phyloP scores from a whole-genome alignment of 2,329 filamentous ascomycete genomes.

The Alternaria metachromatica region DNA sequence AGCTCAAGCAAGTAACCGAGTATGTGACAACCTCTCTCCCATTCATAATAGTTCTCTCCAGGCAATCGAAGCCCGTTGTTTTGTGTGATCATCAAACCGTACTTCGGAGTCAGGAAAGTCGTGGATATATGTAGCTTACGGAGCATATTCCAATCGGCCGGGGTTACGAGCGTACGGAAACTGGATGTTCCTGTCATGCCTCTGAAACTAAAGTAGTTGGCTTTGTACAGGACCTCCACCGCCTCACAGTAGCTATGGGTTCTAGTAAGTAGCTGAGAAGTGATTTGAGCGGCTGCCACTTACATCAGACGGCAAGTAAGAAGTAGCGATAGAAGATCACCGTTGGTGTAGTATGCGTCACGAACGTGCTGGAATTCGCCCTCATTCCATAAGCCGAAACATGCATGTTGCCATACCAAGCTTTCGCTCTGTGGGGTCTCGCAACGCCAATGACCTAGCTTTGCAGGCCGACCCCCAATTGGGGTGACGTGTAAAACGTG shows the following conservation, averaged over 20 bases:
- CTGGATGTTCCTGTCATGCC: slow-evolving; percentile 5
- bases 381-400: background rate
- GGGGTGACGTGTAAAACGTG: background rate
- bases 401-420: background rate
- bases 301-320: background rate
- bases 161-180: background rate
- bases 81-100: background rate
- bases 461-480: too few relatives aligned
- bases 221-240: slow-evolving; percentile 12
- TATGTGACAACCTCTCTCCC: slow-evolving; percentile 2
- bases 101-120: slow-evolving; percentile 5
- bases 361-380: background rate
- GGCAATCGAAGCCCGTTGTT: too few relatives aligned
- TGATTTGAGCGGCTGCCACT: background rate
- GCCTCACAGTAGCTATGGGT: slow-evolving; percentile 9
- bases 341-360: background rate
- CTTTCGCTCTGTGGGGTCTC: background rate
- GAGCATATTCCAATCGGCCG: slow-evolving; percentile 9
- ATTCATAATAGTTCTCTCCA: too few relatives aligned
- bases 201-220: slow-evolving; percentile 15
- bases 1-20: slow-evolving; percentile 5
- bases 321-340: background rate
- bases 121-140: slow-evolving; percentile 16
- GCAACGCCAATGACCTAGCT: background rate
- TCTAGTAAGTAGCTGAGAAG: background rate